phyloP scores from a whole-genome alignment of 2,329 filamentous ascomycete species.

The Aspergillus cejpii region DNA sequence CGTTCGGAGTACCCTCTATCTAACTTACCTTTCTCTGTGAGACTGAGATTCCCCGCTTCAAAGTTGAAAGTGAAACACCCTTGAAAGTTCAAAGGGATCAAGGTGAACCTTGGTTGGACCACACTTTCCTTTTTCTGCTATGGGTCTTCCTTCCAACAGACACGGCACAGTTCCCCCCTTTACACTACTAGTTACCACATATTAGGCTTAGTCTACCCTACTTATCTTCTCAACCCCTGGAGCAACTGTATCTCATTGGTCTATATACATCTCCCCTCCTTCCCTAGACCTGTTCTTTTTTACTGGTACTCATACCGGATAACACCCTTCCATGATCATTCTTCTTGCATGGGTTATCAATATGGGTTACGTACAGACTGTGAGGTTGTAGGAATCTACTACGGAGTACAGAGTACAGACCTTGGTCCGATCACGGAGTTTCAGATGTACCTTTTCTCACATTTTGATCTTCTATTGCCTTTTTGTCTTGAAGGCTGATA shows the following conservation, averaged over 20 bases:
- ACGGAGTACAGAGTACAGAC: neutral
- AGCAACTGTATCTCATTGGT: too few species aligned
- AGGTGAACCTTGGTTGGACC: slow-evolving; percentile 25
- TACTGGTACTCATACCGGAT: too few species aligned
- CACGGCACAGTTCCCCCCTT: neutral
- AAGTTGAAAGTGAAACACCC: slow-evolving; percentile 30
- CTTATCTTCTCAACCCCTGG: neutral
- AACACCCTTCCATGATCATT: too few species aligned
- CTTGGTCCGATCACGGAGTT: neutral
- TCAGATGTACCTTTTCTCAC: neutral
- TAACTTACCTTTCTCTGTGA: too few species aligned
- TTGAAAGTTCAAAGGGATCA: slow-evolving; percentile 12
- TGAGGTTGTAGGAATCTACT: too few species aligned
- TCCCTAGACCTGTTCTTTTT: neutral
- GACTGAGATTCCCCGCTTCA: slow-evolving; percentile 29
- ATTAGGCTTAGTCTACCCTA: neutral
- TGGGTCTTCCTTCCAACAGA: slow-evolving; percentile 1
- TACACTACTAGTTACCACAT: neutral
- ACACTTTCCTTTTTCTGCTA: neutral
- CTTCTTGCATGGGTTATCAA: too few species aligned
- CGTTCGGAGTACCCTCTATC: too few species aligned
- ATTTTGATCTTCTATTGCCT: neutral
- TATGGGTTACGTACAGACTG: too few species aligned
- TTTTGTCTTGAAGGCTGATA: neutral
- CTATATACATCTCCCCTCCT: neutral